phyloP scores from a whole-genome alignment of 2,329 filamentous ascomycete genomes.

The Chaetomium strumarium region DNA sequence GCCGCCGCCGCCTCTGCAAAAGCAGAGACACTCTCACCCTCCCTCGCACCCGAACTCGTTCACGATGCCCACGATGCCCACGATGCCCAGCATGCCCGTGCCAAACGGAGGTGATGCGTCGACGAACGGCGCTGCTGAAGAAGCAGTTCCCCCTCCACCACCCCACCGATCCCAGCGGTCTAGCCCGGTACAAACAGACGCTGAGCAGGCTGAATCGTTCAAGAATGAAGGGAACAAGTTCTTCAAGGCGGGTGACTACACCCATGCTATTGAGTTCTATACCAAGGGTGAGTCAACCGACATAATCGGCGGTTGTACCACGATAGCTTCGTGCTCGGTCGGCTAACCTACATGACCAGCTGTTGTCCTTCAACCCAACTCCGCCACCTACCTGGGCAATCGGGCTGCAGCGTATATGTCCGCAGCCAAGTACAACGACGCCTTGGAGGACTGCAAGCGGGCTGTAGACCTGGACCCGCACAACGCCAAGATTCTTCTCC shows the following conservation, averaged over 20 bases:
- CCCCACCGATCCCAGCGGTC: slow-evolving; percentile 63
- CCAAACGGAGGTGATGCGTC: slow-evolving; percentile 34
- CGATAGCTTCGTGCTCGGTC: slow-evolving; percentile 5
- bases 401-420: slow-evolving; percentile 92
- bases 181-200: slow-evolving; percentile 48
- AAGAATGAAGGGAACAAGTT: slow-evolving; percentile 93
- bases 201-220: slow-evolving; percentile 81
- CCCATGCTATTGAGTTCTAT: slow-evolving; percentile 84
- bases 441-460: slow-evolving; percentile 78
- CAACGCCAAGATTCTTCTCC: slow-evolving; percentile 82
- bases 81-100: slow-evolving; percentile 50
- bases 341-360: slow-evolving; percentile 48
- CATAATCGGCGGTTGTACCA: not conserved
- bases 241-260: slow-evolving; percentile 91
- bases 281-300: slow-evolving; percentile 66
- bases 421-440: slow-evolving; percentile 69
- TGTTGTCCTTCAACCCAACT: slow-evolving; percentile 78
- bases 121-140: slow-evolving; percentile 38
- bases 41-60: slow-evolving; percentile 37
- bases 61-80: too few species aligned
- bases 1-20: slow-evolving; percentile 35
- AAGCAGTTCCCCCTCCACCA: slow-evolving; percentile 59
- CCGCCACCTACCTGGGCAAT: slow-evolving; percentile 88
- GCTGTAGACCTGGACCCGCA: slow-evolving; percentile 78
- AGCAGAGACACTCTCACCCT: slow-evolving; percentile 29